Evolutionary conservation across 495 filamentous ascomycete species (phyloP), one percentile per base, ranked within the genome.

Genomic region (Pyronema domesticum): DNA sequence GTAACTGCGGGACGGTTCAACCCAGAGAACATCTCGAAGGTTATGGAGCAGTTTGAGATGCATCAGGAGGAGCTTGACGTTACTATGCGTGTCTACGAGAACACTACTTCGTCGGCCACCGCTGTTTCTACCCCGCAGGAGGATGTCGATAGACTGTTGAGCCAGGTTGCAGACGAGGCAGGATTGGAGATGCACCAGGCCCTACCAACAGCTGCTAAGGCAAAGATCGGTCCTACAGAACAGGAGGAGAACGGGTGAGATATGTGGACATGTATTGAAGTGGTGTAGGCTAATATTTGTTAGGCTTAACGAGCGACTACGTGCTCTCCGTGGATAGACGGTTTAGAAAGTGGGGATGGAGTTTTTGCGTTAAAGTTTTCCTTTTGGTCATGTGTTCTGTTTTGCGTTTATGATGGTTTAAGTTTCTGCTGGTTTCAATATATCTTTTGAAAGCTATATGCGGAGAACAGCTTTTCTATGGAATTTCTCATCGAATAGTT

Each of bases 31-130:
- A 79, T 80, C 53, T 77, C 74, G 18, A 72, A 72, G 34, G 68
- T 72, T 23, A 86, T 89, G 73, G 85, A 89, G 63, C 79, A 80
- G 61, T 88, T 86, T 72, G 81, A 86, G 66, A 73, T 75, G 44
- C 84, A 89, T 67, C 87, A 86, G 70, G 85, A 89, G 61, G 83
- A 89, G 60, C 78, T 89, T 55, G 85, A 86, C 66, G 83, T 89
- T 59, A 78, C 76, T 61, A 86, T 82, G 48, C 80, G 79, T 19
- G 86, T 86, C 69, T 87, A 87, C 70, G 82, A 87, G 68, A 86
- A 85, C 64, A 84, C 84, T 42, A 87, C 85, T 46, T 77, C 78
- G 7, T 76, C 76, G 43, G 79, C 79, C 46, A 88, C 85, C 0
- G 81, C 82, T 10, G 76, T 82, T 23, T 81, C 78, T 52, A 85